Base-by-base conservation (phyloP, 306 rosid genomes). In the Cucumis sativus region DNA sequence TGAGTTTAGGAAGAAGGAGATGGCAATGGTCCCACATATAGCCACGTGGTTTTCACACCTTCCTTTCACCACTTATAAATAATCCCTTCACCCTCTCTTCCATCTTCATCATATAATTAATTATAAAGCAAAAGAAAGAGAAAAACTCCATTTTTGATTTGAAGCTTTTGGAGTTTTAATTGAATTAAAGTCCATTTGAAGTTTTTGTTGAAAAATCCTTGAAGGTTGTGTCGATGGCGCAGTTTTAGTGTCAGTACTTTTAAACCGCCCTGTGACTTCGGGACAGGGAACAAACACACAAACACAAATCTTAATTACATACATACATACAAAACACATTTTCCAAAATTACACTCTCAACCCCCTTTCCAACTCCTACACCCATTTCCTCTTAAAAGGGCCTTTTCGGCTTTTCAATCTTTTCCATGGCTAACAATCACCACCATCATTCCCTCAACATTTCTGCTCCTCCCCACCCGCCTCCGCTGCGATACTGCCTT, bases 361-460 rank as follows among this genome's bases (percentile, higher is more conserved):
- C 23, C 60, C 21, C 60, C 60, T 8, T 9, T 52, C 57, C 57
- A 51, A 45, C 51, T 45, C 55, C 18, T 12, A 7, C 23, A n/a
- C 13, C 0, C 61, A 8, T 57, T 20, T 17, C 58, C 21, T 55
- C 18, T 55, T 7, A 16, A 7, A 10, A 30, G 16, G 16, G 21
- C 5, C 40, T 37, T 67, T 17, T 39, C 7, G 28, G 25, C 1
- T 55, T 55, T 30, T 15, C 18, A 33, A 33, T 33, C 10, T 3
- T n/a, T 39, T 35, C 17, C 1, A 77, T 77, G 80, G 75, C 75
- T 65, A 12, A 52, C 65, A 33, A 28, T 15, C 28, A 23, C 80
- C 79, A 61, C 72, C 28, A 23, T 62, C 79, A 61, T 58, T 40
- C 75, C 13, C 60, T 78, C 40, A 54, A 66, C 54, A 13, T 78